Conservation (phyloP, 1,284 basidiomycete genomes). For the Microbotryomycetes sp. region DNA sequence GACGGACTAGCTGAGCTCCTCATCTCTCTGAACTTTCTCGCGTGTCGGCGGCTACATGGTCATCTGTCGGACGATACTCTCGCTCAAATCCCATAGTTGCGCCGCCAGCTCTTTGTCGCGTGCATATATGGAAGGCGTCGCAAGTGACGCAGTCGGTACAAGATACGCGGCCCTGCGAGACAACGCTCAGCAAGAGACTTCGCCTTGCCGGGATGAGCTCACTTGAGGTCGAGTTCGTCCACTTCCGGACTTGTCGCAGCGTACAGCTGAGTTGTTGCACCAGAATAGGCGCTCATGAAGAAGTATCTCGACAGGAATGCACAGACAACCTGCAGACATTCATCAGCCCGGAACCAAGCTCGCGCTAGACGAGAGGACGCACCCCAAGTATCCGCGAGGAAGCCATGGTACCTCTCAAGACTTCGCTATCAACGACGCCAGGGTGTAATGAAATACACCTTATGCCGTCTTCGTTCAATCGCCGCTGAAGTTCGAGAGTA, state of each 20-base stretch:
- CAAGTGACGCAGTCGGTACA: conserved; percentile 32
- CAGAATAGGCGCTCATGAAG: conserved; percentile 29
- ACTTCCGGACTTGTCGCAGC: conserved; percentile 38
- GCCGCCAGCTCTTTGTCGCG: conserved; percentile 15
- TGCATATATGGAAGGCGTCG: conserved; percentile 4
- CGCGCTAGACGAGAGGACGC: conserved; percentile 28
- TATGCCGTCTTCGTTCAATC: conserved; percentile 23
- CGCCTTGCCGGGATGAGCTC: too few relatives aligned
- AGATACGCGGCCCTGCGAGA: conserved; percentile 35
- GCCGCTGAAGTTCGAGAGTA: conserved; percentile 24
- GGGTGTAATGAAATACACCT: conserved; percentile 19
- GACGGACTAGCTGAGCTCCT: not conserved
- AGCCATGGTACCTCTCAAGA: conserved; percentile 25
- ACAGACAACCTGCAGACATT: not conserved
- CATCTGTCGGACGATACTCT: conserved; percentile 2
- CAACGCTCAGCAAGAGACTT: too few relatives aligned
- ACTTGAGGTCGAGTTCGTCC: conserved; percentile 30
- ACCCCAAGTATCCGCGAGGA: conserved; percentile 8
- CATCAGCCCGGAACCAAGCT: conserved; percentile 28
- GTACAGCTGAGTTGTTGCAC: conserved; percentile 39
- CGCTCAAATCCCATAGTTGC: conserved; percentile 25
- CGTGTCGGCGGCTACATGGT: not conserved
- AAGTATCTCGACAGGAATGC: not conserved
- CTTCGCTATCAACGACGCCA: conserved; percentile 22
- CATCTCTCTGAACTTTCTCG: conserved; percentile 1